Percentiles rank a stretch among this genome's conserved stretches.
phyloP scores from a whole-genome alignment of 2,329 filamentous ascomycete genomes.

The Diatrype stigma region DNA sequence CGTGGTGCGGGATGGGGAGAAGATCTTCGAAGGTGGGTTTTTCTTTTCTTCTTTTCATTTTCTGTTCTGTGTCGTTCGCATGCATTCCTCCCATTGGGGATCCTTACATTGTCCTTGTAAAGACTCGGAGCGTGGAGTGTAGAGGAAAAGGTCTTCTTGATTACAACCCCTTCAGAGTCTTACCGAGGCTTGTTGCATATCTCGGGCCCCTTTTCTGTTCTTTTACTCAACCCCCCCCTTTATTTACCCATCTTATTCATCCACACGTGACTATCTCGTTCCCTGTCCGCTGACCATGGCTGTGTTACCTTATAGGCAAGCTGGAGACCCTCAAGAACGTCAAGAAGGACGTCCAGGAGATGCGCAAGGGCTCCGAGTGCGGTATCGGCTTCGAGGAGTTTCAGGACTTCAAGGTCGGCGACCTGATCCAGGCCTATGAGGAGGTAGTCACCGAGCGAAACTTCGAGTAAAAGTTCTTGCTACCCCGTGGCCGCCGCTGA shows the following conservation, averaged over 20 bases:
- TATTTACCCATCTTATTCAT: too few relatives aligned
- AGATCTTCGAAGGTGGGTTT: conserved; percentile 75
- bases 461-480: too few relatives aligned
- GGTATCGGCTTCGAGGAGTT: conserved; percentile 82
- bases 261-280: neutral
- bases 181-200: too few relatives aligned
- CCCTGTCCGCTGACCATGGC: neutral
- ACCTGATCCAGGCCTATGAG: conserved; percentile 85
- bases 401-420: conserved; percentile 73
- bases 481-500: too few relatives aligned
- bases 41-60: neutral
- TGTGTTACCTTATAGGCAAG: conserved; percentile 51
- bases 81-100: too few relatives aligned
- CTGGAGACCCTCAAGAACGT: conserved; percentile 81
- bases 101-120: too few relatives aligned
- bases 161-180: too few relatives aligned
- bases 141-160: too few relatives aligned
- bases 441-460: conserved; percentile 67
- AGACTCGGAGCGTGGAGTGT: too few relatives aligned
- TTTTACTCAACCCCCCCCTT: neutral
- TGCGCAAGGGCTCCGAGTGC: conserved; percentile 91
- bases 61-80: conserved; percentile 2
- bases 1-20: conserved; percentile 66
- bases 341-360: conserved; percentile 87
- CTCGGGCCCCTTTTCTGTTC: neutral